Conservation (phyloP, 2,329 filamentous ascomycete genomes). For the Akanthomyces lecanii region DNA sequence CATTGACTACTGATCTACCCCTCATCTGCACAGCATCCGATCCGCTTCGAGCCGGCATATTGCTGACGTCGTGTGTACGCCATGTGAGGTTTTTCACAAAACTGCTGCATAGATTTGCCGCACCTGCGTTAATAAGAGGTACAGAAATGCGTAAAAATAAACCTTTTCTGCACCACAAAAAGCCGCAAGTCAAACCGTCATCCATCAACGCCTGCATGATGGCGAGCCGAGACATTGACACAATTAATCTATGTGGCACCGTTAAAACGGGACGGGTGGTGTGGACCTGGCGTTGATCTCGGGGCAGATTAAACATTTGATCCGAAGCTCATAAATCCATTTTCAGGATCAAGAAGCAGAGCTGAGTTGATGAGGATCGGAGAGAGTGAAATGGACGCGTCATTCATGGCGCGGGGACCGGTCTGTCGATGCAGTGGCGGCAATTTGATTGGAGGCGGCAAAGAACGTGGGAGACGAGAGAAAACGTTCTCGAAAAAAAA, state of each 20-base stretch:
- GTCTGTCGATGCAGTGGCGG: background rate
- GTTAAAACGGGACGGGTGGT: background rate
- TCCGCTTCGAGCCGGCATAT: background rate
- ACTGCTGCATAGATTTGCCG: too few species aligned
- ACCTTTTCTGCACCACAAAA: background rate
- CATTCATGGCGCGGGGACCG: background rate
- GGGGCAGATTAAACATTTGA: background rate
- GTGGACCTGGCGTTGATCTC: background rate
- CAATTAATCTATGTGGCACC: background rate
- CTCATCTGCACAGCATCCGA: background rate
- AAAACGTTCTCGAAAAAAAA: background rate
- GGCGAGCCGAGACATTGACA: background rate
- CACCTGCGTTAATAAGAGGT: too few species aligned
- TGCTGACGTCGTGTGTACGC: background rate
- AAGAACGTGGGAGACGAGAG: background rate
- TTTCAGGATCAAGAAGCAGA: background rate
- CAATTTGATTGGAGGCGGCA: background rate
- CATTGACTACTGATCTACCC: background rate
- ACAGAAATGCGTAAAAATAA: background rate
- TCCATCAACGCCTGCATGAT: background rate
- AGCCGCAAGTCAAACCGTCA: background rate
- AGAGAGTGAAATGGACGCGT: background rate
- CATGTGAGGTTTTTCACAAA: background rate
- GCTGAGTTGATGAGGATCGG: background rate
- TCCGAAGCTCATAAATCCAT: too few species aligned